These are phyloP conservation scores for Nymphaea thermarum DNA, from an alignment of 164 flowering plant species.

Conservation along the genomic window DNA sequence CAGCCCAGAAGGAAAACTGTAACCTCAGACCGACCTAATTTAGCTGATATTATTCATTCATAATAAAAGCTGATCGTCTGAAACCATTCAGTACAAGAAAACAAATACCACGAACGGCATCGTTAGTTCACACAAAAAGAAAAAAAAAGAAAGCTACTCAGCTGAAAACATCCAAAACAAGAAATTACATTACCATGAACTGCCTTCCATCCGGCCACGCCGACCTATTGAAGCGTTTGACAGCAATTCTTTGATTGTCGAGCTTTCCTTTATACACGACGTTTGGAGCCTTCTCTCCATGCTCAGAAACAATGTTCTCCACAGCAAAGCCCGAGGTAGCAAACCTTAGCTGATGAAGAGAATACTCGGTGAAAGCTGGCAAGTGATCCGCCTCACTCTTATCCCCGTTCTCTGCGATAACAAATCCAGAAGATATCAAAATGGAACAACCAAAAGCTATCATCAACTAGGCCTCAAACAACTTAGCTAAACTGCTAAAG, in stretches of 20 bases:
- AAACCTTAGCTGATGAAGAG: conserved; percentile 57
- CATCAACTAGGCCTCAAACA: not conserved
- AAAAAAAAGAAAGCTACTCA: no score
- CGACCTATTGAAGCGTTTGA: conserved; percentile 68
- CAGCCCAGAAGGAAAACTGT: no score
- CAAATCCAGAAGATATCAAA: conserved; percentile 57
- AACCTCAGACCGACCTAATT: no score
- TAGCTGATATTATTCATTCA: no score
- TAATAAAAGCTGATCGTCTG: no score
- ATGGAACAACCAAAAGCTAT: conserved; percentile 42
- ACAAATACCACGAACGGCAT: no score
- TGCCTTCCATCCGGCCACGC: conserved; percentile 95
- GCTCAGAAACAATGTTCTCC: conserved; percentile 90
- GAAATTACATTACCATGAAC: conserved; percentile 41
- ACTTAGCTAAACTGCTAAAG: not conserved
- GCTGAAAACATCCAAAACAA: no score
- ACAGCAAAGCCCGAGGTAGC: conserved; percentile 85
- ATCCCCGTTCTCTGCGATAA: conserved; percentile 41
- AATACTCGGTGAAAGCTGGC: conserved; percentile 56
- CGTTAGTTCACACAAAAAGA: no score
- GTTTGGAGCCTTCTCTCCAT: conserved; percentile 96
- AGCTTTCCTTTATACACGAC: conserved; percentile 86
- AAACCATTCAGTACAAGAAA: no score
- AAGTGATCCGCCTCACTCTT: conserved; percentile 36
- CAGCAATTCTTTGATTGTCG: conserved; percentile 75